Conservation (phyloP, 306 rosid species). For the Begonia peltatifolia region DNA sequence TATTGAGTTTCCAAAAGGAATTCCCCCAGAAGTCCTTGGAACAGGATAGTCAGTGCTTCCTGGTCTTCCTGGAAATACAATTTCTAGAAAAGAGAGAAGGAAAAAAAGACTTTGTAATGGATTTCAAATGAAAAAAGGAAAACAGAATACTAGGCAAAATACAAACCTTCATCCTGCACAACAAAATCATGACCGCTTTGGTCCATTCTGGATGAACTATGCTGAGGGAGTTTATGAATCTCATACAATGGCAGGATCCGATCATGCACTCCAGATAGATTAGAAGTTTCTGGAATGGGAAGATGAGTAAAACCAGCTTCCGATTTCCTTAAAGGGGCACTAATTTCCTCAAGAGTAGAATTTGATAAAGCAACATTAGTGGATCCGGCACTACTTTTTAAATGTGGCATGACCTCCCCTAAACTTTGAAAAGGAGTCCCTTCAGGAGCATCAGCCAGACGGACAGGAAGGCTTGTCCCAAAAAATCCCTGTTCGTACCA, state of each 20-base stretch:
- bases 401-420: conserved; percentile 42
- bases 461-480: conserved; percentile 43
- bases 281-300: conserved; percentile 13
- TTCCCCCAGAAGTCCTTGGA: conserved; percentile 18
- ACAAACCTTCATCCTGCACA: conserved; percentile 37
- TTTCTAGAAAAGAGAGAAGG: conserved; percentile 14
- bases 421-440: conserved; percentile 29
- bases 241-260: conserved; percentile 12
- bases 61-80: conserved; percentile 30
- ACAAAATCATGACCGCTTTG: conserved; percentile 24
- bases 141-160: background rate
- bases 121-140: too few relatives aligned
- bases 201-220: conserved; percentile 20
- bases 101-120: too few relatives aligned
- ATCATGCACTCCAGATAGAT: conserved; percentile 13
- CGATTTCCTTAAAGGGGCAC: conserved; percentile 7
- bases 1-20: conserved; percentile 14
- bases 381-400: conserved; percentile 15
- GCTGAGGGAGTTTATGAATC: conserved; percentile 21
- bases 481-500: conserved; percentile 57
- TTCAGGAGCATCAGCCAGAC: conserved; percentile 40
- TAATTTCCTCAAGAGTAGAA: conserved; percentile 17
- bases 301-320: conserved; percentile 18
- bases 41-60: conserved; percentile 15
- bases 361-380: conserved; percentile 12